A percentile compares a stretch with the other conserved stretches of the same genome.
Conservation (phyloP, 2,329 filamentous ascomycete species). For the Cytospora chrysosperma region DNA sequence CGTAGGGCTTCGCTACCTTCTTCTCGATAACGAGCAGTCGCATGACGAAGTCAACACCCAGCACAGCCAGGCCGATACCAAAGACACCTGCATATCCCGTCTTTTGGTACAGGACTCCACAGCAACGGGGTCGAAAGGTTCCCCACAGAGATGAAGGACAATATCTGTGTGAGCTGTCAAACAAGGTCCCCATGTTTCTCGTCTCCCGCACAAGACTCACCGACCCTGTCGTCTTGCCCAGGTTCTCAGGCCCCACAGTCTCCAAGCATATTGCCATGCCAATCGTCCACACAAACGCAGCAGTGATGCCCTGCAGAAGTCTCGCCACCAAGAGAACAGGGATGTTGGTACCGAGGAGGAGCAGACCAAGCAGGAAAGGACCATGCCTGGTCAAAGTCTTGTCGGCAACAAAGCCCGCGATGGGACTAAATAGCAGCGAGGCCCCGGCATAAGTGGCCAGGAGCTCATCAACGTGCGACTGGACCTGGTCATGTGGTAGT, state of each 20-base stretch:
- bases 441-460: conserved; percentile 55
- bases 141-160: conserved; percentile 58
- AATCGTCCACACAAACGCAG: conserved; percentile 59
- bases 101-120: conserved; percentile 59
- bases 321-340: conserved; percentile 50
- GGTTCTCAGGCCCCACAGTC: conserved; percentile 52
- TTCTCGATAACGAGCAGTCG: conserved; percentile 63
- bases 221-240: conserved; percentile 62
- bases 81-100: conserved; percentile 60
- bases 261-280: conserved; percentile 59
- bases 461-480: conserved; percentile 51
- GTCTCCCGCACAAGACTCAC: conserved; percentile 32
- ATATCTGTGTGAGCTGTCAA: conserved; percentile 40
- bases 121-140: conserved; percentile 56
- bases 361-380: conserved; percentile 58
- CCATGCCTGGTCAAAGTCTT: conserved; percentile 49
- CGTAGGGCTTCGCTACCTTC: conserved; percentile 49
- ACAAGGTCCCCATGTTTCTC: not conserved
- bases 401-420: conserved; percentile 56
- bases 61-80: conserved; percentile 51
- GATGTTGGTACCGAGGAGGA: conserved; percentile 50
- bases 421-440: conserved; percentile 48
- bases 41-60: conserved; percentile 59
- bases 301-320: conserved; percentile 56
- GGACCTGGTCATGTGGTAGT: conserved; percentile 47